Conservation (phyloP, 164 flowering plant genomes). For the Litsea cubeba region DNA sequence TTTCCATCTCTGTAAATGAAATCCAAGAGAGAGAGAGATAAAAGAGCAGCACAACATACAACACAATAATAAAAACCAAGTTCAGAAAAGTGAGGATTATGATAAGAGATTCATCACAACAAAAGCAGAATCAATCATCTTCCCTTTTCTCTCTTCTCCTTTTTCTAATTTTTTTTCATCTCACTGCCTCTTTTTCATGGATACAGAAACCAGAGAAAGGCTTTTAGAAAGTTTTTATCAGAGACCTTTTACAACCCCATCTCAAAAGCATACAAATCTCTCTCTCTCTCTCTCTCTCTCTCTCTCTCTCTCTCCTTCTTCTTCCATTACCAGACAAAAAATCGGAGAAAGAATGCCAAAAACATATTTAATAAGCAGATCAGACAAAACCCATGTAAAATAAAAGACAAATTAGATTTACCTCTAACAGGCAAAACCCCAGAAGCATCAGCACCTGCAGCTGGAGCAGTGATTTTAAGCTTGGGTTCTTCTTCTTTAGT, state of each 20-base stretch:
- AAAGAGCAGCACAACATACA: not conserved
- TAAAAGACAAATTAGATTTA: conserved; percentile 34
- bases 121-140: not conserved
- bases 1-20: conserved; percentile 34
- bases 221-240: too few species aligned
- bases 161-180: not conserved
- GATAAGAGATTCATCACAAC: too few species aligned
- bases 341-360: conserved; percentile 10
- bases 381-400: conserved; percentile 14
- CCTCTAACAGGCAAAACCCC: conserved; percentile 50
- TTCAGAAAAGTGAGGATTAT: too few species aligned
- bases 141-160: not conserved
- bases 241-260: too few species aligned
- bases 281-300: too few species aligned
- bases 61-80: not conserved
- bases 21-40: not conserved
- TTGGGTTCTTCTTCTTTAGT: conserved; percentile 21
- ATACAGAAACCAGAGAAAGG: not conserved
- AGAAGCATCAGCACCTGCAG: conserved; percentile 44
- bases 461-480: conserved; percentile 8
- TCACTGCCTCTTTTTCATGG: not conserved
- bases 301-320: too few species aligned
- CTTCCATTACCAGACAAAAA: conserved; percentile 21
- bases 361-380: conserved; percentile 17
- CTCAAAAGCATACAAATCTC: too few species aligned